Percentiles rank a stretch among this genome's conserved stretches.
Evolutionary conservation across 73 alveolate genomes (phyloP).

Genomic region (Effrenium voratum): DNA sequence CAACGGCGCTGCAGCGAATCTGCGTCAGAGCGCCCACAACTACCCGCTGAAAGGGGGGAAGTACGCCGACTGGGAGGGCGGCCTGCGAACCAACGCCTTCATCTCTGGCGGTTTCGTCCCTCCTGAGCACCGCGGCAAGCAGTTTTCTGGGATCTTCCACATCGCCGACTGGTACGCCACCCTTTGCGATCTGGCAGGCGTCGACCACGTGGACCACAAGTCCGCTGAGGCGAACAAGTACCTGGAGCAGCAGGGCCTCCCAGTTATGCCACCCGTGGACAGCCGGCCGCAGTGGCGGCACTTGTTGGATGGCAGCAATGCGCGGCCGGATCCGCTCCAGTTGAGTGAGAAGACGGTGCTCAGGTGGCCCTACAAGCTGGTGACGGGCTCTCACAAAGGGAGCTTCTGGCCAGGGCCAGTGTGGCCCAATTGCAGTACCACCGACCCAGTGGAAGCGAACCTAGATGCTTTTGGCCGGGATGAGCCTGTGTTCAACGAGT

Average conservation of each 20-base stretch:
- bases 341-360: neutral
- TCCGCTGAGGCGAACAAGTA: constrained; percentile 7
- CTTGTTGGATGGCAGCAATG: constrained; percentile 5
- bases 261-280: neutral
- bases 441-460: neutral
- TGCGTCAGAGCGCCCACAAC: neutral
- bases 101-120: constrained; percentile 50
- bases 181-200: constrained; percentile 16
- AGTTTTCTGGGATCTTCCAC: neutral
- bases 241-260: neutral
- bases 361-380: neutral
- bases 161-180: constrained; percentile 51
- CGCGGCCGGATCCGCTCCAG: constrained; percentile 18
- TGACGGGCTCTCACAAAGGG: neutral
- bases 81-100: constrained; percentile 25
- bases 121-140: neutral
- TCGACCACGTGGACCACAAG: neutral
- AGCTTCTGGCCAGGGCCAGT: constrained; percentile 45
- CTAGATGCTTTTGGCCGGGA: neutral
- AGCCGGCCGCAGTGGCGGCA: constrained; percentile 34
- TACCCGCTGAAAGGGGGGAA: constrained; percentile 24
- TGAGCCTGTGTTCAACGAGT: neutral
- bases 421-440: constrained; percentile 29
- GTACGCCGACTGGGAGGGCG: constrained; percentile 29
- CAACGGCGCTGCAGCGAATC: neutral